These are phyloP conservation scores for Tuber borchii DNA, from an alignment of 495 filamentous ascomycete species.

Conservation along the genomic window DNA sequence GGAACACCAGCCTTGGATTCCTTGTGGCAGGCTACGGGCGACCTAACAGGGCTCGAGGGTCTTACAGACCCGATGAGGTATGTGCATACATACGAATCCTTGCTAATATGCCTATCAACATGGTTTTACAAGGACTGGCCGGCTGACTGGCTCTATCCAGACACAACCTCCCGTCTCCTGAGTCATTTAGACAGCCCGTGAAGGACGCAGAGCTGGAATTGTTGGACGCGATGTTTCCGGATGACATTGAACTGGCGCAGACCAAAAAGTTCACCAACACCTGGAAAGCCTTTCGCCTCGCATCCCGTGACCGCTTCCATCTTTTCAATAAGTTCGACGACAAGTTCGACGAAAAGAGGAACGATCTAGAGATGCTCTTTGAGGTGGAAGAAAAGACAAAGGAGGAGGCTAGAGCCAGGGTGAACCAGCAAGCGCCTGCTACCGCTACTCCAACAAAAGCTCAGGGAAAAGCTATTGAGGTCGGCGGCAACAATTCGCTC, in stretches of 20 bases:
- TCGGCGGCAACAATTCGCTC: slow-evolving; percentile 27
- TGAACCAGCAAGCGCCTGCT: slow-evolving; percentile 25
- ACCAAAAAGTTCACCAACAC: slow-evolving; percentile 74
- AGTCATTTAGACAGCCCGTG: slow-evolving; percentile 48
- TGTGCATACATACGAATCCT: slow-evolving; percentile 13
- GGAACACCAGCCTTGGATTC: slow-evolving; percentile 70
- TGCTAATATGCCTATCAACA: not conserved
- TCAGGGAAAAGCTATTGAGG: slow-evolving; percentile 17
- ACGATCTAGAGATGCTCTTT: slow-evolving; percentile 40
- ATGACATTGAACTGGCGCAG: slow-evolving; percentile 59
- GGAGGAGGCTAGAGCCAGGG: slow-evolving; percentile 34
- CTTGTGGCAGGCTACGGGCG: slow-evolving; percentile 56
- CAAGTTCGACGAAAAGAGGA: slow-evolving; percentile 39
- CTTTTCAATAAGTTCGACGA: slow-evolving; percentile 82
- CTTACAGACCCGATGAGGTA: slow-evolving; percentile 56
- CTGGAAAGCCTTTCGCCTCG: slow-evolving; percentile 79
- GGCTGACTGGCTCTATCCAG: slow-evolving; percentile 36
- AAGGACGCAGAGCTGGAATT: slow-evolving; percentile 57
- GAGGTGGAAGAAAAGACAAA: slow-evolving; percentile 38
- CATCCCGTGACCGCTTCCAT: slow-evolving; percentile 61
- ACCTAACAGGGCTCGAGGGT: slow-evolving; percentile 51
- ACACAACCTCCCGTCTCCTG: slow-evolving; percentile 51
- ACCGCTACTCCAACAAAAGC: slow-evolving; percentile 8
- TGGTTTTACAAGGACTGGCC: not conserved
- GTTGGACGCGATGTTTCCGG: slow-evolving; percentile 65